These are phyloP conservation scores for Botrytis porri DNA, from an alignment of 2,329 filamentous ascomycete species.

Conservation along the genomic window DNA sequence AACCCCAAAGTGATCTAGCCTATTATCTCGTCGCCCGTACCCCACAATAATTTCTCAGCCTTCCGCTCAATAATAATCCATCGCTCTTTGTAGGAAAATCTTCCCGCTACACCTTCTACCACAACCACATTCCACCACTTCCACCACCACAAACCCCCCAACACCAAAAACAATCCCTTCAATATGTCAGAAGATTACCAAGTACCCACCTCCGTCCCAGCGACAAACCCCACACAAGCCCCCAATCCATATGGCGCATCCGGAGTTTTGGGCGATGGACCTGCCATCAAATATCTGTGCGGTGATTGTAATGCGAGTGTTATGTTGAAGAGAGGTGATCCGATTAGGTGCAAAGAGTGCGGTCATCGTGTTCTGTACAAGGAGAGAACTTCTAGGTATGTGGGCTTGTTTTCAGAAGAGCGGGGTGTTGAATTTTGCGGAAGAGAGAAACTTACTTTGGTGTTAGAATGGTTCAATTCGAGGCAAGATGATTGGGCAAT, in stretches of 20 bases:
- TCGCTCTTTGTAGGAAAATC: conserved; percentile 10
- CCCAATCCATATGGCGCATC: conserved; percentile 38
- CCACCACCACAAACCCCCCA: neutral
- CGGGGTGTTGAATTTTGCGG: neutral
- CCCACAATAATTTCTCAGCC: conserved; percentile 14
- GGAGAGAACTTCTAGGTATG: conserved; percentile 90
- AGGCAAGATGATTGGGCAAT: conserved; percentile 66
- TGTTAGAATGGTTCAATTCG: conserved; percentile 93
- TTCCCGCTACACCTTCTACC: neutral
- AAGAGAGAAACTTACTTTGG: conserved; percentile 23
- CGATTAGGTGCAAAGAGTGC: conserved; percentile 86
- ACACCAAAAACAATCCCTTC: neutral
- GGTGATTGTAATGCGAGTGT: conserved; percentile 83
- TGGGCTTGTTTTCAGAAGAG: conserved; percentile 36
- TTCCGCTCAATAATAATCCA: neutral
- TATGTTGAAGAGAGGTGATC: conserved; percentile 70
- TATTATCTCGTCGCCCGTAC: neutral
- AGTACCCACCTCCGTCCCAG: conserved; percentile 12
- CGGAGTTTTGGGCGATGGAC: conserved; percentile 42
- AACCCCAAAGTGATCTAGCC: neutral
- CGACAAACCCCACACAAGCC: conserved; percentile 25
- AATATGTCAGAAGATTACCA: conserved; percentile 18
- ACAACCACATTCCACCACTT: neutral
- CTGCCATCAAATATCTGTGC: conserved; percentile 68
- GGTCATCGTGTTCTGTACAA: conserved; percentile 96